phyloP scores from a whole-genome alignment of 2,329 filamentous ascomycete genomes.

The Venturia asperata region DNA sequence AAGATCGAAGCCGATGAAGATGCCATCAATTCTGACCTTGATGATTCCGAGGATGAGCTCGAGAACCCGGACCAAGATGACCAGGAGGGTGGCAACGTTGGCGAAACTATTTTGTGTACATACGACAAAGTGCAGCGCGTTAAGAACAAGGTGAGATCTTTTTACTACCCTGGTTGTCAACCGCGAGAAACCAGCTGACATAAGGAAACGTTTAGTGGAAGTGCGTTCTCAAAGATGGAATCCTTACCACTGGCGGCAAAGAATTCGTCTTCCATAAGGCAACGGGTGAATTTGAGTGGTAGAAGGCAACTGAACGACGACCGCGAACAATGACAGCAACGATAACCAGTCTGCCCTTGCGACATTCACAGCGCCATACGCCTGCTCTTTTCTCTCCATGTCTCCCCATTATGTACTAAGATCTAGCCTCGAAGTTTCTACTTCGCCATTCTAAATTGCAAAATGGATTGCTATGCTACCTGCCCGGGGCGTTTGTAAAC shows the following conservation, averaged over 20 bases:
- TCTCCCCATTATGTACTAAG: not conserved
- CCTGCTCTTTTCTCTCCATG: not conserved
- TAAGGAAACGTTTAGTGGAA: conserved; percentile 51
- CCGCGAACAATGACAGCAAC: not conserved
- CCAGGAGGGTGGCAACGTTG: conserved; percentile 75
- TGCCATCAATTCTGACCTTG: conserved; percentile 96
- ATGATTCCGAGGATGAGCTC: conserved; percentile 82
- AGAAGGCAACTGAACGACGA: conserved; percentile 24
- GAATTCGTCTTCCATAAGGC: conserved; percentile 97
- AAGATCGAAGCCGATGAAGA: conserved; percentile 65
- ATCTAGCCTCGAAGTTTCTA: not conserved
- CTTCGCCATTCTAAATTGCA: not conserved
- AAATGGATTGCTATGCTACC: not conserved
- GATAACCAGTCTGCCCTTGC: too few species aligned
- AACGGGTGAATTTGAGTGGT: conserved; percentile 97
- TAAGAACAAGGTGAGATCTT: conserved; percentile 64
- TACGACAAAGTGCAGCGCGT: conserved; percentile 99
- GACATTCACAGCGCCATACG: not conserved
- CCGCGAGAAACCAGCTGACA: conserved; percentile 7
- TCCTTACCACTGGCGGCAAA: conserved; percentile 85
- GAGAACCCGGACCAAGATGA: conserved; percentile 61
- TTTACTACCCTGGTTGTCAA: not conserved
- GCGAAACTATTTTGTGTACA: conserved; percentile 95
- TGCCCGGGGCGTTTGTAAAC: not conserved
- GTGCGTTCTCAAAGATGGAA: conserved; percentile 95